Percentiles rank a stretch among this genome's conserved stretches.
Conservation (phyloP, 306 rosid genomes). For the Dalbergia cochinchinensis region DNA sequence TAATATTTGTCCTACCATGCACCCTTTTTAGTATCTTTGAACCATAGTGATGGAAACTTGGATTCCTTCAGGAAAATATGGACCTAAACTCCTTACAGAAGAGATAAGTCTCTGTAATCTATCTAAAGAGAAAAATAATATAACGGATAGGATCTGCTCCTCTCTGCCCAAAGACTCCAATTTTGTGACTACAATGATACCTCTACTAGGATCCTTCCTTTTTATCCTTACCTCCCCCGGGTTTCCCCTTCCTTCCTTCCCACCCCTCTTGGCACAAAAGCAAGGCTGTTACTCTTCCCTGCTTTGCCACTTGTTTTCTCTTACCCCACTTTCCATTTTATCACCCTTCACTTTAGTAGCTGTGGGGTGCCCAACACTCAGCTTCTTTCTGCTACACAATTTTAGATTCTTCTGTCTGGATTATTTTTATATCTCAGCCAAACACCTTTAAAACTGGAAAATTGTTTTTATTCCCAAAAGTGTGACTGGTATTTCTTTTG, state of each 20-base stretch:
- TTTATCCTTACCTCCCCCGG: too few relatives aligned
- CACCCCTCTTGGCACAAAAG: neutral
- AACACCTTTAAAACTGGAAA: constrained; percentile 22
- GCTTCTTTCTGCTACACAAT: constrained; percentile 27
- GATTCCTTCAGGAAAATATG: neutral
- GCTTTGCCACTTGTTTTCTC: neutral
- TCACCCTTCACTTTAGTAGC: neutral
- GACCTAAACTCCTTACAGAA: neutral
- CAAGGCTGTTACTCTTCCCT: neutral
- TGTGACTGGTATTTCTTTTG: constrained; percentile 29
- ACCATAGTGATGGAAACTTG: neutral
- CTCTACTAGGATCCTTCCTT: neutral
- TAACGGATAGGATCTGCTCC: neutral
- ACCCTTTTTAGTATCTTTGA: constrained; percentile 33
- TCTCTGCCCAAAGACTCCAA: neutral
- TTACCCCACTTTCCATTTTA: neutral
- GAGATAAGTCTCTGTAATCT: neutral
- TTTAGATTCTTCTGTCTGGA: constrained; percentile 30
- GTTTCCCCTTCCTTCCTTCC: too few relatives aligned
- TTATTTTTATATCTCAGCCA: constrained; percentile 36
- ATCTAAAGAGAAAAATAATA: neutral
- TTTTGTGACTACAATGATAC: neutral
- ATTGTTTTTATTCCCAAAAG: constrained; percentile 34
- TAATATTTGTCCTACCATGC: constrained; percentile 36
- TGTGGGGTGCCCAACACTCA: neutral